phyloP scores from a whole-genome alignment of 495 filamentous ascomycete species.

The Aspergillus baeticus region DNA sequence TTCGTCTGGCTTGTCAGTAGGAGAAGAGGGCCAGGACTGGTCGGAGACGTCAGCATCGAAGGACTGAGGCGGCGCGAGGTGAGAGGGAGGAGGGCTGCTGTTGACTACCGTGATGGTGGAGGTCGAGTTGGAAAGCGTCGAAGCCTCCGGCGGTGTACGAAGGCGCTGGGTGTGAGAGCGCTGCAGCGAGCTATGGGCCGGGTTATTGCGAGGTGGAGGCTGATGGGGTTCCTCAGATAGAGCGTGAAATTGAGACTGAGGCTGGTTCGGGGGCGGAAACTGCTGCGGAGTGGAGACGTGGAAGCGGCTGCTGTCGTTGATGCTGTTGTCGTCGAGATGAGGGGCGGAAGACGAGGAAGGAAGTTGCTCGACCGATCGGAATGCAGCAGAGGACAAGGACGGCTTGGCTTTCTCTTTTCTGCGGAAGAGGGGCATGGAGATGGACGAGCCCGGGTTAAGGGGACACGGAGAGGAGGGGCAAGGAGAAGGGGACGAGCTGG shows the following conservation, averaged over 20 bases:
- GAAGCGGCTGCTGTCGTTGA: slow-evolving; percentile 17
- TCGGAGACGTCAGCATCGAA: slow-evolving; percentile 23
- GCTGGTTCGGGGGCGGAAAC: slow-evolving; percentile 17
- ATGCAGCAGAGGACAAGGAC: slow-evolving; percentile 24
- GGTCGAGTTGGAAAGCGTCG: background rate
- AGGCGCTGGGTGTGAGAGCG: slow-evolving; percentile 34
- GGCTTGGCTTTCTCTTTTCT: slow-evolving; percentile 27
- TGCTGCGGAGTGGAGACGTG: slow-evolving; percentile 22
- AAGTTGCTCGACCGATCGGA: slow-evolving; percentile 37
- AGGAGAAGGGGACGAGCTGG: slow-evolving; percentile 2
- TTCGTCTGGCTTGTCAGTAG: slow-evolving; percentile 14
- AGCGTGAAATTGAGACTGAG: slow-evolving; percentile 4
- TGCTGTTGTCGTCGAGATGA: slow-evolving; percentile 17
- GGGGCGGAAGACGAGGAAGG: slow-evolving; percentile 19
- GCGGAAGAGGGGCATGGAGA: slow-evolving; percentile 35
- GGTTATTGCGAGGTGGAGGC: slow-evolving; percentile 14
- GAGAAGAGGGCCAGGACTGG: slow-evolving; percentile 19
- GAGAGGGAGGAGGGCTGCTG: slow-evolving; percentile 13
- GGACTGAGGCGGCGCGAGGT: slow-evolving; percentile 14
- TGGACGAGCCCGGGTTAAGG: slow-evolving; percentile 3
- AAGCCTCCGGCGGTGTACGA: slow-evolving; percentile 17
- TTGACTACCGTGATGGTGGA: slow-evolving; percentile 17
- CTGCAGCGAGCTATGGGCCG: slow-evolving; percentile 22
- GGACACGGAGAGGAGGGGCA: background rate
- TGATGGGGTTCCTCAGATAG: background rate